These are phyloP conservation scores for Cryomyces minteri DNA, from an alignment of 495 filamentous ascomycete species.

Conservation along the genomic window DNA sequence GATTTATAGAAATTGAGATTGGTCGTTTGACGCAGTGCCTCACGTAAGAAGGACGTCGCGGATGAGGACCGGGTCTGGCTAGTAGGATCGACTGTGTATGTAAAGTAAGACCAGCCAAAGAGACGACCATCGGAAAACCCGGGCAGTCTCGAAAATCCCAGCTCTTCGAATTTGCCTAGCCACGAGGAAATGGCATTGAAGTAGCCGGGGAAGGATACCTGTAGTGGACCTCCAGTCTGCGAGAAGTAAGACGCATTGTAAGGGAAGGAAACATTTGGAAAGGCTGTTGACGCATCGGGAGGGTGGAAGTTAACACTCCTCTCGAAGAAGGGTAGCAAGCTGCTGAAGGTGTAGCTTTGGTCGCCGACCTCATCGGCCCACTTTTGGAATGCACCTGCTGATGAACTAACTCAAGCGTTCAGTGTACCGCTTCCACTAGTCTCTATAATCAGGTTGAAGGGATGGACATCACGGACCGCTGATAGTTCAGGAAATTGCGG, in stretches of 20 bases:
- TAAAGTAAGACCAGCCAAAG: conserved; percentile 14
- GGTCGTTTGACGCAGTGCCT: conserved; percentile 9
- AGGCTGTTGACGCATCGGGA: conserved; percentile 20
- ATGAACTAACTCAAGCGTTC: no score
- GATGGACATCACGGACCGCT: neutral
- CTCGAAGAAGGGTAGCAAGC: conserved; percentile 34
- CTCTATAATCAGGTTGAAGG: no score
- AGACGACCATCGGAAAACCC: conserved; percentile 17
- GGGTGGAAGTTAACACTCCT: conserved; percentile 32
- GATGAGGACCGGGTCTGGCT: conserved; percentile 20
- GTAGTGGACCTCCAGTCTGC: conserved; percentile 25
- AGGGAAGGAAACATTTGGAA: conserved; percentile 24
- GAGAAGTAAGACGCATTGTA: conserved; percentile 24
- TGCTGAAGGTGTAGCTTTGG: conserved; percentile 31
- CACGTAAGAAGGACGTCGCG: conserved; percentile 24
- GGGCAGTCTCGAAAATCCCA: conserved; percentile 18
- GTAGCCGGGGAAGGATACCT: conserved; percentile 32
- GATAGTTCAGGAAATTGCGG: neutral
- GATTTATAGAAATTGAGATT: conserved; percentile 19
- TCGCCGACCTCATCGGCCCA: conserved; percentile 43
- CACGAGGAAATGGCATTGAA: conserved; percentile 26
- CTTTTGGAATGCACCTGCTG: conserved; percentile 24
- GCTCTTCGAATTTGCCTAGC: conserved; percentile 13
- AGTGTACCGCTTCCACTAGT: no score
- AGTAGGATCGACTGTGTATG: conserved; percentile 19